Conservation (phyloP, 108 stramenopile species). For the Parietichytrium sp. region DNA sequence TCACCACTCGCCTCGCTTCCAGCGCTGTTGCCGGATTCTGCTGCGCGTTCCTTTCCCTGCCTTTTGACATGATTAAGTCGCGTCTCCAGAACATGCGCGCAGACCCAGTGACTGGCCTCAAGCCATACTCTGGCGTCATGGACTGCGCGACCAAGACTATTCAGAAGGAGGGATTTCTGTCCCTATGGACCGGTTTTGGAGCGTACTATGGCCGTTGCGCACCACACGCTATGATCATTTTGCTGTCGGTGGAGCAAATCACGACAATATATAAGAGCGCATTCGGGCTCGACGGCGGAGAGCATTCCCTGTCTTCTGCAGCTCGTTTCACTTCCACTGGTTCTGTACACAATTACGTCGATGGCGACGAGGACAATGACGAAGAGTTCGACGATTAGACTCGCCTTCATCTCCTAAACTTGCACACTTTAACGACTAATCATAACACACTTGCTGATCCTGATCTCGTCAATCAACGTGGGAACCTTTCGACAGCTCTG, state of each 20-base stretch:
- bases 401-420: background rate
- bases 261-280: slow-evolving; percentile 55
- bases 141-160: slow-evolving; percentile 81
- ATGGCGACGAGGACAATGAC: slow-evolving; percentile 25
- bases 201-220: slow-evolving; percentile 96
- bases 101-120: slow-evolving; percentile 75
- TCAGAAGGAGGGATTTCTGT: slow-evolving; percentile 78
- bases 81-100: slow-evolving; percentile 85
- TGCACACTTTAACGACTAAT: background rate
- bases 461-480: no score
- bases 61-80: slow-evolving; percentile 94
- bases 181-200: slow-evolving; percentile 88
- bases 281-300: slow-evolving; percentile 35
- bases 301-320: slow-evolving; percentile 16
- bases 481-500: no score
- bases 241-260: slow-evolving; percentile 90
- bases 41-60: slow-evolving; percentile 88
- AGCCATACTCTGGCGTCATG: slow-evolving; percentile 81
- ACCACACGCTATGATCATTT: slow-evolving; percentile 98
- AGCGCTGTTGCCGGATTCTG: slow-evolving; percentile 78
- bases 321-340: slow-evolving; percentile 30
- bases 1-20: slow-evolving; percentile 35
- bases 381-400: background rate
- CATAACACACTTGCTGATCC: no score
- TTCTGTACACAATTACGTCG: slow-evolving; percentile 27